Percentiles rank a stretch among this genome's conserved stretches.
These are phyloP conservation scores for Rubroshorea leprosula DNA, from an alignment of 345 rosid species.

Conservation along the genomic window DNA sequence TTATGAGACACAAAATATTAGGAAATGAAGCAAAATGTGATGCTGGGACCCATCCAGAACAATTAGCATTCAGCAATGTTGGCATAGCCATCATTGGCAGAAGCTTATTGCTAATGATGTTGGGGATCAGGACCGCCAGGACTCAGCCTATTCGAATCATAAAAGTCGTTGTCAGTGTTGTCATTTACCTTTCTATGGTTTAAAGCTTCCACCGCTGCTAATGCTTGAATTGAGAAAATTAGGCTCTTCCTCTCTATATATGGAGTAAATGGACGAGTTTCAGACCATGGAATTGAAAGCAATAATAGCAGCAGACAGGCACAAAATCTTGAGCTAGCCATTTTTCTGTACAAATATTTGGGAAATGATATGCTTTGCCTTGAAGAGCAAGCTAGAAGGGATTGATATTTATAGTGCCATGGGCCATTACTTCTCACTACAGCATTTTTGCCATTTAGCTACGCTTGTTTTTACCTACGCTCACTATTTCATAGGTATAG, in stretches of 20 bases:
- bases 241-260: conserved; percentile 13
- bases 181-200: conserved; percentile 12
- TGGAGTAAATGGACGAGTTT: conserved; percentile 17
- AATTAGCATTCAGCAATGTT: neutral
- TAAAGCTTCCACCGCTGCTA: neutral
- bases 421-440: neutral
- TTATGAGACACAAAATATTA: neutral
- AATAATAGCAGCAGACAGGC: conserved; percentile 14
- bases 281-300: conserved; percentile 10
- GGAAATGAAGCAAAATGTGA: neutral
- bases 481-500: no score
- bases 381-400: neutral
- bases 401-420: conserved; percentile 8
- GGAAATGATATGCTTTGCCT: neutral
- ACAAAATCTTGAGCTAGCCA: conserved; percentile 16
- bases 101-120: conserved; percentile 19
- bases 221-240: neutral
- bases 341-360: neutral
- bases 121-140: conserved; percentile 56
- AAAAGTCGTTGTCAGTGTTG: neutral
- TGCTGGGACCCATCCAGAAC: neutral
- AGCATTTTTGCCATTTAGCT: no score
- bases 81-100: neutral
- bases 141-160: conserved; percentile 27
- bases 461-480: no score